Evolutionary conservation across 306 rosid species (phyloP).

Genomic region (Fragaria vesca): DNA sequence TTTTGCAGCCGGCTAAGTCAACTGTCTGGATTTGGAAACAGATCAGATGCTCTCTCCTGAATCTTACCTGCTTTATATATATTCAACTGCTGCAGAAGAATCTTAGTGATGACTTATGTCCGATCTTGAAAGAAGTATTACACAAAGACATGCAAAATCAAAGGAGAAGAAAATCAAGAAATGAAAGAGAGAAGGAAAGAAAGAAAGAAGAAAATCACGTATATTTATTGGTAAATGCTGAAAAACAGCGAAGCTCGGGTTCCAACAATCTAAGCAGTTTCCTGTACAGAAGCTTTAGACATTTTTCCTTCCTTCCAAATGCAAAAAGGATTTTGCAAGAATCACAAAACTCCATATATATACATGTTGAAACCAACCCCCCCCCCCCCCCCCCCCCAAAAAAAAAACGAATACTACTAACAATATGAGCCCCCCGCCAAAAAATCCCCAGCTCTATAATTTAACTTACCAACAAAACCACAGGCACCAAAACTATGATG

Average conservation of each 20-base stretch:
- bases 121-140: not conserved
- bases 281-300: constrained; percentile 53
- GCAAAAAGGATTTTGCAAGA: constrained; percentile 34
- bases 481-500: constrained; percentile 22
- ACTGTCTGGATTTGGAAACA: not conserved
- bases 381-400: constrained; percentile 39
- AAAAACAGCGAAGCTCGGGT: constrained; percentile 38
- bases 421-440: constrained; percentile 25
- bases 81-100: not conserved
- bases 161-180: not conserved
- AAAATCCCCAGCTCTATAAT: constrained; percentile 44
- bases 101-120: not conserved
- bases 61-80: not conserved
- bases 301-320: constrained; percentile 38
- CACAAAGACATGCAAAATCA: not conserved
- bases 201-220: constrained; percentile 25
- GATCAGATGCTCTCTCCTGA: not conserved
- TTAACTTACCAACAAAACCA: constrained; percentile 31
- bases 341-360: constrained; percentile 70
- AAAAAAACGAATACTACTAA: constrained; percentile 10
- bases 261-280: constrained; percentile 62
- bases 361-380: constrained; percentile 49
- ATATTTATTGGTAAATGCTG: constrained; percentile 52
- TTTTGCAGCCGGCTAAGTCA: not conserved
- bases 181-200: not conserved